phyloP scores from a whole-genome alignment of 1,284 basidiomycete species.

The Gomphus bonarii region DNA sequence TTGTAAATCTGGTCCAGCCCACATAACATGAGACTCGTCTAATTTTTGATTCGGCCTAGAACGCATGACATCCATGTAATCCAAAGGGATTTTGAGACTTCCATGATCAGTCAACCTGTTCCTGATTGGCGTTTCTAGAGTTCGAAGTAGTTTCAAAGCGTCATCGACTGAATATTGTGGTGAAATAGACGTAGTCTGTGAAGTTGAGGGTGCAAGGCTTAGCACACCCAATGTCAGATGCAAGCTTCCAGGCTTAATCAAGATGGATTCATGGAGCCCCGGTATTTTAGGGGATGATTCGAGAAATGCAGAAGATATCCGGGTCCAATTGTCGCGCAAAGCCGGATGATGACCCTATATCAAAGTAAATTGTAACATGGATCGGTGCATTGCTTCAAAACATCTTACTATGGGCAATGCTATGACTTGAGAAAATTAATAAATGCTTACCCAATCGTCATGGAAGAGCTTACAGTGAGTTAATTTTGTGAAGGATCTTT shows the following conservation, averaged over 20 bases:
- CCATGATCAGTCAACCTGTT: slow-evolving; percentile 18
- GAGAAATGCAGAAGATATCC: slow-evolving; percentile 38
- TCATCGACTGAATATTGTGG: slow-evolving; percentile 28
- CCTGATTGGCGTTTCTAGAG: slow-evolving; percentile 35
- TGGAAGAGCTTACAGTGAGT: slow-evolving; percentile 22
- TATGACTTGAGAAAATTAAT: slow-evolving; percentile 25
- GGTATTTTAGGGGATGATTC: slow-evolving; percentile 27
- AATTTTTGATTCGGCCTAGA: slow-evolving; percentile 16
- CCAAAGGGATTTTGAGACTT: slow-evolving; percentile 34
- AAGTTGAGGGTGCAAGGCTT: slow-evolving; percentile 28
- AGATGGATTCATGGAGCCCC: slow-evolving; percentile 48
- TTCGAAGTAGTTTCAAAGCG: slow-evolving; percentile 37
- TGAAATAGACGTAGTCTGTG: background rate
- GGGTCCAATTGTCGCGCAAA: slow-evolving; percentile 30
- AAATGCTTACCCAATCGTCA: background rate
- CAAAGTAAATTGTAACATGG: background rate
- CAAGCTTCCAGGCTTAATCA: slow-evolving; percentile 49
- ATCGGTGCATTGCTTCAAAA: background rate
- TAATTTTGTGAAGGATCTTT: background rate
- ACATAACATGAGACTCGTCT: slow-evolving; percentile 46
- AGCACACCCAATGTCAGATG: slow-evolving; percentile 67
- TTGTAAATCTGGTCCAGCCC: slow-evolving; percentile 34
- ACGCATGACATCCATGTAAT: slow-evolving; percentile 42
- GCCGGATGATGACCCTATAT: slow-evolving; percentile 39
- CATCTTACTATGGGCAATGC: slow-evolving; percentile 30